phyloP scores from a whole-genome alignment of 495 filamentous ascomycete species.

The Thermothielavioides terrestris region DNA sequence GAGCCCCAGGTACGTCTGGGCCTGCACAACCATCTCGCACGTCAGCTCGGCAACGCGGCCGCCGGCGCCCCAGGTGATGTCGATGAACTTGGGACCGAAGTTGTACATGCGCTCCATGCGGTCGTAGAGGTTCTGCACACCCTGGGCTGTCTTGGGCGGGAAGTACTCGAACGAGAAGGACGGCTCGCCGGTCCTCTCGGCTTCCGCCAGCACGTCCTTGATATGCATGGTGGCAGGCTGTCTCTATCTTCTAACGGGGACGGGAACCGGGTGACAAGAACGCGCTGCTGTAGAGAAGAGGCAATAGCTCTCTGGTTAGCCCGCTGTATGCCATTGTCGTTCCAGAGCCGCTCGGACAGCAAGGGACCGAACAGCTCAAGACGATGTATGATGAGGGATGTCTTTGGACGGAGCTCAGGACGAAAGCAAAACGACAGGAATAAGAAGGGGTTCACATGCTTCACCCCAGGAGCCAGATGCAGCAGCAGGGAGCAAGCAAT shows the following conservation, averaged over 20 bases:
- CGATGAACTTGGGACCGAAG: conserved; percentile 89
- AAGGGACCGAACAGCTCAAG: too few relatives aligned
- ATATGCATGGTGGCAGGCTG: conserved; percentile 58
- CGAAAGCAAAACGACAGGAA: conserved; percentile 1
- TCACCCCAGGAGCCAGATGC: background rate
- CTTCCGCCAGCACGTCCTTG: conserved; percentile 80
- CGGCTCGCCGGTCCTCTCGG: conserved; percentile 61
- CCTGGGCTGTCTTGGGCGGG: conserved; percentile 97
- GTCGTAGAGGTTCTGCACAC: conserved; percentile 99
- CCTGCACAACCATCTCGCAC: conserved; percentile 94
- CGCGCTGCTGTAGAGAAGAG: background rate
- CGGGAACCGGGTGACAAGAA: background rate
- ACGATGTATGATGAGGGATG: too few relatives aligned
- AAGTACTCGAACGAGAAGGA: conserved; percentile 99
- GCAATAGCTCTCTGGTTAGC: background rate
- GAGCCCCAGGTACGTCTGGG: conserved; percentile 91
- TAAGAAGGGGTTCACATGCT: background rate
- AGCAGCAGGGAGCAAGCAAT: background rate
- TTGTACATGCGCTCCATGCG: conserved; percentile 98
- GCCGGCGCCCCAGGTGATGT: conserved; percentile 98
- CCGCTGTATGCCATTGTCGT: background rate
- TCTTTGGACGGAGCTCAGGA: background rate
- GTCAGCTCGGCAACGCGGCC: conserved; percentile 85
- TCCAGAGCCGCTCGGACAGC: too few relatives aligned
- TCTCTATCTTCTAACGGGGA: background rate